Base-by-base conservation (phyloP, 2,329 filamentous ascomycete genomes). In the Arthroderma sp. region DNA sequence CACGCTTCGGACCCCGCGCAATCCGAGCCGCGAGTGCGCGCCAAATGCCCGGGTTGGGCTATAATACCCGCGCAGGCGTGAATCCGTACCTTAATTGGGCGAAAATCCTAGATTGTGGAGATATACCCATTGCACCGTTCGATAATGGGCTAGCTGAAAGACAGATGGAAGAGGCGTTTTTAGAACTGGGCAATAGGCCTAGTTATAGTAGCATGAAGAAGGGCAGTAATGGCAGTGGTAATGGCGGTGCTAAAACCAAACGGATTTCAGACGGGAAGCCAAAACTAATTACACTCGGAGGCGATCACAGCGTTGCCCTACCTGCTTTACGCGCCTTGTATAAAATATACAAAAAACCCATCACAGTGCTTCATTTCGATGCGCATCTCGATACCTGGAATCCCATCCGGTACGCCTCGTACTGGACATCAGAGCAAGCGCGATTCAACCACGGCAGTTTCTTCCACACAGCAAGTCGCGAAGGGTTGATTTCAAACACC, bases 371-470 rank as follows among this genome's bases (percentile, higher is more conserved):
- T 48, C 83, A 86, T 61, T 86, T 87, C 61, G 83, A 87, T 56
- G 78, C 71, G 2, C 85, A 93, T 60, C 72, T 91, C 1, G 86
- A 91, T 59, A 91, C 86, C 2, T 91, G 86, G 85, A 80, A 89
- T 59, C 84, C 86, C 2, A 75, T 63, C 31, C 65, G 85, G 53
- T 94, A 93, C 63, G 83, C 85, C 0, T 80, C 75, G 10, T 78
- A 80, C 45, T 94, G 87, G 87, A 63, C 69, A 5, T 74, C 73
- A 2, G 73, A 77, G 48, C 83, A 86, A 61, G 74, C 77, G 2
- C 75, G 81, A 53, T 91, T 93, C 68, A 94, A 81, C 57, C 87
- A 94, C 63, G 87, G 88, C 4, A 85, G 78, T 53, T 91, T 94
- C 80, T 94, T 94, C 71, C 89, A 86, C 82, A 75, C 89, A 53